Base-by-base conservation (phyloP, 2,329 filamentous ascomycete genomes). In the Neurospora sp. region DNA sequence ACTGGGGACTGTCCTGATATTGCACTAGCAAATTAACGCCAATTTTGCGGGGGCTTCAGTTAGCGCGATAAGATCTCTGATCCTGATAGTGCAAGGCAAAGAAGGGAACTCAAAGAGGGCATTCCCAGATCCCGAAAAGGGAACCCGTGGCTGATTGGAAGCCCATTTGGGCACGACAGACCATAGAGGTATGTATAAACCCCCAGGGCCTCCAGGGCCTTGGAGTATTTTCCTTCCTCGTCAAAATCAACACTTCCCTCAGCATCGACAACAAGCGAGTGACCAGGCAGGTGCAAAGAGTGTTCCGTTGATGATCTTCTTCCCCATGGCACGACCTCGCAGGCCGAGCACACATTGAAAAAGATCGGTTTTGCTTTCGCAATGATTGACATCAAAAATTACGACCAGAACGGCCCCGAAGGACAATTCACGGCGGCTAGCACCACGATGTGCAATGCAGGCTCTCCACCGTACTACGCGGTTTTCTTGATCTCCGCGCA, bases 41-140 rank as follows among this genome's bases (percentile, higher is more conserved):
- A 5, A 17, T 2, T 0, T 0, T 43, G 1, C 17, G 1, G 1
- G 17, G 3, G 3, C 0, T 0, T 43, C 1, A 1, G 41, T 43
- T 43, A 43, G 17, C 40, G 1, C 40, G 6, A n/a, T 41, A 41
- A 41, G 6, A 43, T n/a, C 17, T n/a, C 8, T 4, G 6, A n/a
- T n/a, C 40, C 40, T 8, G 17, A 41, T 41, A 39, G 37, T 38
- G 10, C 1, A 39, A 39, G 39, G 39, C 12, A 39, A 39, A 15
- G 38, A 39, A 39, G 38, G 38, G 38, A 39, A 38, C 11, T 4
- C 11, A 65, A 36, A 15, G 57, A 28, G 23, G 23, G 23, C 23
- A 28, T 28, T 28, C 23, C 23, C 23, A 28, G 23, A 3, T 28
- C 23, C 2, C 23, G 23, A 3, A 28, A 39, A 39, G 38, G 38